Base-by-base conservation (phyloP, 441 rosid genomes). In the Gossypium gossypioides region DNA sequence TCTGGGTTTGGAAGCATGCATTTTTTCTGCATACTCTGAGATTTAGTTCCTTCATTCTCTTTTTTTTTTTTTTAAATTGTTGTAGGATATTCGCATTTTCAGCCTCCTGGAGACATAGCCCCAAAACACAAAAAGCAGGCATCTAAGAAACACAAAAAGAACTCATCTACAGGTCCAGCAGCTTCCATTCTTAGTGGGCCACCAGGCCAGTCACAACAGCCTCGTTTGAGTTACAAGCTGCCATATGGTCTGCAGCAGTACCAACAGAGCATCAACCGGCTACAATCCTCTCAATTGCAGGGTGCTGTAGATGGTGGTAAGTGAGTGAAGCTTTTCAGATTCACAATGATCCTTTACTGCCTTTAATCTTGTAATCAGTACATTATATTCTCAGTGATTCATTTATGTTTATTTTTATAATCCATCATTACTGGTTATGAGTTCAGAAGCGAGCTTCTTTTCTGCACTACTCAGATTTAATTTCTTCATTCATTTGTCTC, bases 261-360 rank as follows among this genome's bases (percentile, higher is more conserved):
- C 32, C 60, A 32, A 12, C 75, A 62, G 52, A 42, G 74, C 29
- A 40, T 15, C 40, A 22, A 54, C 52, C 65, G 15, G 18, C 55
- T 21, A 27, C 27, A 51, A 3, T 29, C 52, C 50, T 52, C 62
- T 63, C 62, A 62, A 44, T 32, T 72, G 63, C 75, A 51, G 13
- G 51, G 62, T 72, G 75, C 46, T 62, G 52, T 48, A 61, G 69
- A 51, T 51, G 56, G 51, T 32, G 65, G 74, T 57, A 71, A 21
- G 32, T 1, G n/a, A 63, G 48, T 15, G 16, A 19, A 29, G 27
- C 8, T 0, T 18, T 52, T 69, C 7, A 51, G 6, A 68, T 68
- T 27, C 46, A 8, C 13, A 16, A 3, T 51, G 42, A 50, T 68
- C 25, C 16, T 8, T 16, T 15, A 1, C 7, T 19, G 19, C 32